A percentile compares a stretch with the other conserved stretches of the same genome.
Evolutionary conservation across 1,139 yeast genomes (phyloP).

Genomic region (Kodamaea derodonti): DNA sequence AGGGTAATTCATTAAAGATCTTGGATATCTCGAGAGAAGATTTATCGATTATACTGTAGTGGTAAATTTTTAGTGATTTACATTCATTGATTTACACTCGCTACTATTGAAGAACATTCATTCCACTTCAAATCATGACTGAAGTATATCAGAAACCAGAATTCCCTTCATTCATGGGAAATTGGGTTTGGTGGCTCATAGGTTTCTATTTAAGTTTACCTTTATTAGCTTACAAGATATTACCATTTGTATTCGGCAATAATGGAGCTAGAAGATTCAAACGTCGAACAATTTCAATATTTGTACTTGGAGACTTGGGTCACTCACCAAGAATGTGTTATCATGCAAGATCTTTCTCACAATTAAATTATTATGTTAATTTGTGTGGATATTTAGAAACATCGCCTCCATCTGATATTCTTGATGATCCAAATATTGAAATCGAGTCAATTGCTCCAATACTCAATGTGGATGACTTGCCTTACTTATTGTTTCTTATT

Average conservation of each 20-base stretch:
- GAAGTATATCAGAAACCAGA: background rate
- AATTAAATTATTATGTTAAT: constrained; percentile 68
- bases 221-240: constrained; percentile 29
- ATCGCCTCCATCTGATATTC: constrained; percentile 45
- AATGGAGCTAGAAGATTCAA: constrained; percentile 11
- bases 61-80: too few species aligned
- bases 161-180: constrained; percentile 2
- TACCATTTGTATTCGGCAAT: constrained; percentile 23
- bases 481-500: constrained; percentile 57
- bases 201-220: constrained; percentile 36
- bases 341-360: constrained; percentile 80
- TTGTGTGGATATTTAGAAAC: constrained; percentile 81
- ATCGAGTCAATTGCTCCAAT: constrained; percentile 48
- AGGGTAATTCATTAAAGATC: too few species aligned
- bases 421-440: constrained; percentile 50
- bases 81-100: too few species aligned
- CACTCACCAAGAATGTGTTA: constrained; percentile 95
- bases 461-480: constrained; percentile 39
- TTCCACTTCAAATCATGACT: background rate
- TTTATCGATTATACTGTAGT: too few species aligned
- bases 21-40: too few species aligned
- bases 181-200: constrained; percentile 35
- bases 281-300: constrained; percentile 59
- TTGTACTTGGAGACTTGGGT: constrained; percentile 91
- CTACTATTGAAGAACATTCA: background rate